A percentile compares a stretch with the other conserved stretches of the same genome.
Evolutionary conservation across 176 grass and related monocot genomes (phyloP).

Genomic region (Oryza glumipatula): DNA sequence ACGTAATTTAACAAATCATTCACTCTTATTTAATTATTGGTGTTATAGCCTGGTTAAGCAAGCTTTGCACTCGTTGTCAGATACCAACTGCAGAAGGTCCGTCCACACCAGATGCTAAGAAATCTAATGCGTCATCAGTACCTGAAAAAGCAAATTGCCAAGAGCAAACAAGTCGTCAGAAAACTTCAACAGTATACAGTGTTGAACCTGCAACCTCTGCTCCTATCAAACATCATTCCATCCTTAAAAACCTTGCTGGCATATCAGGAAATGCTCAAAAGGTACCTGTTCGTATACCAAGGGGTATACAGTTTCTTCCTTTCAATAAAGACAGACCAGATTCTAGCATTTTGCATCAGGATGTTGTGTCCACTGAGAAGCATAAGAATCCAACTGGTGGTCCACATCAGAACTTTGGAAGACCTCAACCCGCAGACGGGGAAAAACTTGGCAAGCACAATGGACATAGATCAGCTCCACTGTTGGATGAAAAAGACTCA

Average conservation of each 20-base stretch:
- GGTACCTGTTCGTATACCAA: conserved; percentile 52
- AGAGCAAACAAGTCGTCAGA: conserved; percentile 53
- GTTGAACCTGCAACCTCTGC: conserved; percentile 28
- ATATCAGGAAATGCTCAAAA: conserved; percentile 45
- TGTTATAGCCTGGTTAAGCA: conserved; percentile 5
- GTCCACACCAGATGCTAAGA: conserved; percentile 41
- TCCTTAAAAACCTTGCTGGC: conserved; percentile 41
- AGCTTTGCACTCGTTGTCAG: conserved; percentile 48
- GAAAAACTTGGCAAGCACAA: conserved; percentile 23
- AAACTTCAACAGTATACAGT: conserved; percentile 43
- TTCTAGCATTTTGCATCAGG: conserved; percentile 17
- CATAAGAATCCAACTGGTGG: conserved; percentile 25
- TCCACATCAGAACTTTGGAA: conserved; percentile 35
- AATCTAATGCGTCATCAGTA: conserved; percentile 39
- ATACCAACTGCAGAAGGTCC: conserved; percentile 50
- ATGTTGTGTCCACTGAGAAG: conserved; percentile 36
- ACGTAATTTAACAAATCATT: conserved; percentile 19
- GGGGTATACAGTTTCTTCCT: conserved; percentile 80
- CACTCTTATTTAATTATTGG: conserved; percentile 26
- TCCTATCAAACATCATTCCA: conserved; percentile 41
- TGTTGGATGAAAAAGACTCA: conserved; percentile 33
- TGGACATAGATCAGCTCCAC: conserved; percentile 29
- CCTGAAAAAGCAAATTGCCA: conserved; percentile 46
- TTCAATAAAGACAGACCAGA: conserved; percentile 42
- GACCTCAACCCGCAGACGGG: conserved; percentile 13